Evolutionary conservation across 768 basidiomycete species (phyloP).

Genomic region (Russula olivacea): DNA sequence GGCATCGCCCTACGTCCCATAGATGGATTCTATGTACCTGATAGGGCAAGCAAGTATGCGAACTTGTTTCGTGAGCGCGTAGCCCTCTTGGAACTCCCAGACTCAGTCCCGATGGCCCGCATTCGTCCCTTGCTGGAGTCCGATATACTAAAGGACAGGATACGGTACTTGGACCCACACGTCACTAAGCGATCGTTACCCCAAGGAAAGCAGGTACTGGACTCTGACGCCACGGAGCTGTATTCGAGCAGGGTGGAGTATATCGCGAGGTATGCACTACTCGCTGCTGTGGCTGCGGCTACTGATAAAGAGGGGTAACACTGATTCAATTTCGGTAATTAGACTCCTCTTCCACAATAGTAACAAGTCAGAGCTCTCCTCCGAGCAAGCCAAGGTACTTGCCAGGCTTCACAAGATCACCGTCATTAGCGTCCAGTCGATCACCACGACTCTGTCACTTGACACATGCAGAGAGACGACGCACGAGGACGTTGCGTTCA

Average conservation of each 20-base stretch:
- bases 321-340: neutral
- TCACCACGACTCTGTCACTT: conserved; percentile 13
- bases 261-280: conserved; percentile 10
- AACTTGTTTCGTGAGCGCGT: conserved; percentile 18
- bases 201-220: conserved; percentile 8
- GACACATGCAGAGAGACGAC: neutral
- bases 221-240: conserved; percentile 10
- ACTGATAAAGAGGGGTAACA: neutral
- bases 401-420: conserved; percentile 16
- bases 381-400: conserved; percentile 6
- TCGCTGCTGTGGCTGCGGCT: neutral
- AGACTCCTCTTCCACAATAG: conserved; percentile 14
- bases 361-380: neutral
- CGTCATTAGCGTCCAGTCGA: conserved; percentile 13
- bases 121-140: conserved; percentile 21
- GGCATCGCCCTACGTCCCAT: conserved; percentile 3
- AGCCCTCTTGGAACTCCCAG: conserved; percentile 17
- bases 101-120: neutral
- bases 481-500: neutral
- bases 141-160: conserved; percentile 10
- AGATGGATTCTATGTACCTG: conserved; percentile 27
- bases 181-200: conserved; percentile 15
- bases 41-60: conserved; percentile 20
- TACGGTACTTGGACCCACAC: conserved; percentile 11
- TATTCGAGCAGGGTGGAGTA: conserved; percentile 19